Percentiles rank a stretch among this genome's conserved stretches.
phyloP scores from a whole-genome alignment of 805 yeast species.

The Yarrowia sp. region DNA sequence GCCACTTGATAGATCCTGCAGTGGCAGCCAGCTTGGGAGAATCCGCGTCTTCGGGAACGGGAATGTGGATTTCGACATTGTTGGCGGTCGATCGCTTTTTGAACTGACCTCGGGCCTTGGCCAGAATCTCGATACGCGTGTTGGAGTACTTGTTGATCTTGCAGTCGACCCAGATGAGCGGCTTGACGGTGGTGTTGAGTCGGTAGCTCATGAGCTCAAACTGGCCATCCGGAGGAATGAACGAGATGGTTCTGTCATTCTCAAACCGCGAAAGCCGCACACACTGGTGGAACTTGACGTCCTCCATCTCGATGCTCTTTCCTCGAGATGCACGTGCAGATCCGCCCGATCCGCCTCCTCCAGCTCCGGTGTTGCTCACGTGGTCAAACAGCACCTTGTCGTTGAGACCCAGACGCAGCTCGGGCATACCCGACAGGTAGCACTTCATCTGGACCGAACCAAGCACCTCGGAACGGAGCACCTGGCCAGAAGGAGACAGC shows the following conservation, averaged over 20 bases:
- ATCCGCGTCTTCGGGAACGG: constrained; percentile 66
- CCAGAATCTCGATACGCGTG: constrained; percentile 54
- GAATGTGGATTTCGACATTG: constrained; percentile 64
- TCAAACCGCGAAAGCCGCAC: constrained; percentile 74
- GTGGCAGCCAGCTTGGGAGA: constrained; percentile 74
- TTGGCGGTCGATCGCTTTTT: constrained; percentile 68
- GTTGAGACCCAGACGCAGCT: constrained; percentile 75
- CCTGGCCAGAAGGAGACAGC: constrained; percentile 66
- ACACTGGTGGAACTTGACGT: constrained; percentile 86
- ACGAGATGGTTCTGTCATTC: constrained; percentile 64
- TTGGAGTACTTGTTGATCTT: constrained; percentile 55
- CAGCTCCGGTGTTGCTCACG: constrained; percentile 46
- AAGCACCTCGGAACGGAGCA: constrained; percentile 68
- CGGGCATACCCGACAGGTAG: constrained; percentile 91
- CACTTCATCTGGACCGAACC: constrained; percentile 79
- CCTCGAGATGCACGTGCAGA: constrained; percentile 42
- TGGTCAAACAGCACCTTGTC: constrained; percentile 47
- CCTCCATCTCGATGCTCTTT: constrained; percentile 57
- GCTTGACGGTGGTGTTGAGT: constrained; percentile 52
- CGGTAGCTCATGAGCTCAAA: constrained; percentile 70
- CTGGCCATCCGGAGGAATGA: constrained; percentile 90
- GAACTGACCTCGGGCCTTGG: constrained; percentile 65
- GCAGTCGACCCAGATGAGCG: constrained; percentile 61
- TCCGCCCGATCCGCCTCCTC: constrained; percentile 43
- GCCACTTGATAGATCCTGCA: constrained; percentile 72